Base-by-base conservation (phyloP, 495 filamentous ascomycete genomes). In the Penicillium taxi region DNA sequence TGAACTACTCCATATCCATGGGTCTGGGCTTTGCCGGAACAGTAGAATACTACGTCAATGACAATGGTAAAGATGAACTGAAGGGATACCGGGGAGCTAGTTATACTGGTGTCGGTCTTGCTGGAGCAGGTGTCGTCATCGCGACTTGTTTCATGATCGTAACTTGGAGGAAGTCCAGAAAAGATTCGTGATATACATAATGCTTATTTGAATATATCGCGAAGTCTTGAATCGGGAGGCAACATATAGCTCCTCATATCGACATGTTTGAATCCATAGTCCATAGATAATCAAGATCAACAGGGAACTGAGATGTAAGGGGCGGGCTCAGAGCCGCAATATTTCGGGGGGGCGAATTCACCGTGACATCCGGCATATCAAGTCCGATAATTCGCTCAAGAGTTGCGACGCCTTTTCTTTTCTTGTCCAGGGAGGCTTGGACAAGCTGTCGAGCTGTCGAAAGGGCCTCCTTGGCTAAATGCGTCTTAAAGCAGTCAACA, bases 1-100 rank as follows among this genome's bases (percentile, higher is more conserved):
- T 82, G 31, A 82, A 84, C 39, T 85, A 84, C 42, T 70, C 63
- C 28, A 80, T 85, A 37, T 74, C 70, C 0, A 47, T 83, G n/a
- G 78, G 78, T 0, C 50, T 86, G 6, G 81, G 81, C 0, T 61
- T 84, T 33, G 80, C 78, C 0, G 79, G 77, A 1, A 82, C 75
- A 1, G 66, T 82, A 4, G 74, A 85, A 48, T 50, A 48, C 5
- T 58, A 75, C 11, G 66, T 78, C 12, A 72, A 68, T 36, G 41
- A 57, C 28, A 59, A 64, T 1, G 68, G 65, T 1, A 42, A 46
- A 17, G 45, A 65, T 31, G 29, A 41, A 2, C 34, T 69, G 28
- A 45, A 48, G 23, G 64, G 67, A 4, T 68, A 65, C 33, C 53
- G 65, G 0, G 63, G 48, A 2, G 59, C 64, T 1, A 35, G 48